Evolutionary conservation across 2,329 filamentous ascomycete genomes (phyloP).

Genomic region (Claviceps fusiformis): DNA sequence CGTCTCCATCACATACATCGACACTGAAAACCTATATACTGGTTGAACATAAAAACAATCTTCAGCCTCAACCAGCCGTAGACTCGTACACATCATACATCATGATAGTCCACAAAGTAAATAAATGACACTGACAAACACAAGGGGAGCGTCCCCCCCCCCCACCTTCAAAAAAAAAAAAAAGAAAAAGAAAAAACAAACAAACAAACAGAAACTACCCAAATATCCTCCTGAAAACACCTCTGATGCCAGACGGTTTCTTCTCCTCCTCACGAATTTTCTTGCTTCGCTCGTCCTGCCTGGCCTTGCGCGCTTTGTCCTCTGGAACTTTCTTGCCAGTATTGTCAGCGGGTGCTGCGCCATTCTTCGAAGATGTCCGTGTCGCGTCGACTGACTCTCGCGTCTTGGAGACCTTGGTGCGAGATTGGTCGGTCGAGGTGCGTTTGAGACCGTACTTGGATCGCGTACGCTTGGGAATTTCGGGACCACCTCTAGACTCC

Average conservation of each 20-base stretch:
- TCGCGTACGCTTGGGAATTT: constrained; percentile 18
- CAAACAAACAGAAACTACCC: constrained; percentile 1
- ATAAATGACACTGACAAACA: not conserved
- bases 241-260: constrained; percentile 20
- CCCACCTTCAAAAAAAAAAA: not conserved
- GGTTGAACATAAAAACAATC: constrained; percentile 6
- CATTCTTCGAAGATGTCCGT: constrained; percentile 2
- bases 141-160: no score
- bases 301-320: constrained; percentile 20
- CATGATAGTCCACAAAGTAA: constrained; percentile 4
- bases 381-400: constrained; percentile 6
- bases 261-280: constrained; percentile 16
- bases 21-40: constrained; percentile 1
- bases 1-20: not conserved
- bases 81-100: constrained; percentile 6
- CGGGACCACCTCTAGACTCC: constrained; percentile 7
- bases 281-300: constrained; percentile 21
- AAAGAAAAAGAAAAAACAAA: not conserved
- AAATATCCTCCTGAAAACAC: constrained; percentile 25
- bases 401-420: constrained; percentile 12
- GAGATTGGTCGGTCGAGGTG: constrained; percentile 16
- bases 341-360: constrained; percentile 1
- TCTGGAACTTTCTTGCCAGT: constrained; percentile 11
- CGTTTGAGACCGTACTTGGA: constrained; percentile 15
- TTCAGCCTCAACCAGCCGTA: not conserved